Conservation (phyloP, 805 yeast genomes). For the Millerozyma acaciae region DNA sequence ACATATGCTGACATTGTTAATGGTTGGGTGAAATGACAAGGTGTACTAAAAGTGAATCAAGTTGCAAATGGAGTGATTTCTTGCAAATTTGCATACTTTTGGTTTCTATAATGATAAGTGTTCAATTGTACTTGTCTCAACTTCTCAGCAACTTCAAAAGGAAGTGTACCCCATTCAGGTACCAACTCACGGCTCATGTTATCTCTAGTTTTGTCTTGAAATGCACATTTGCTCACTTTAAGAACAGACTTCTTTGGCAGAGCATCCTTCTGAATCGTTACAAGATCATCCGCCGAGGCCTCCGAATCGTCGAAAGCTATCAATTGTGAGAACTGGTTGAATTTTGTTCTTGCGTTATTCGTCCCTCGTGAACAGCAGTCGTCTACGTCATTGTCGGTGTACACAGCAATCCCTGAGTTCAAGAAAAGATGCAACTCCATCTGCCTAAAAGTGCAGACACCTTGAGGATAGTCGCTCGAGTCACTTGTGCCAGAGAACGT, state of each 20-base stretch:
- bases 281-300: not conserved
- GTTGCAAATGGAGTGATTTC: no score
- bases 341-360: not conserved
- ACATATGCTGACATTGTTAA: no score
- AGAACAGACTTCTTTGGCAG: not conserved
- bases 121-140: no score
- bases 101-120: no score
- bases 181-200: no score
- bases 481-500: not conserved
- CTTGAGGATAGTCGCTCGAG: not conserved
- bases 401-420: not conserved
- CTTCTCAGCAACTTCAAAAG: no score
- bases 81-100: no score
- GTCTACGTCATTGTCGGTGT: not conserved
- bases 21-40: no score
- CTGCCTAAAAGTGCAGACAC: not conserved
- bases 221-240: not conserved
- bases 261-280: not conserved
- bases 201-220: no score
- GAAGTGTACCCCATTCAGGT: no score
- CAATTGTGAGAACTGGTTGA: not conserved
- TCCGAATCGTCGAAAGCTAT: constrained; percentile 1
- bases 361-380: not conserved
- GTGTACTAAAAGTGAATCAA: no score
- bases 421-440: not conserved